phyloP scores from a whole-genome alignment of 2,329 filamentous ascomycete genomes.

The Ophiostoma himal-ulmi region DNA sequence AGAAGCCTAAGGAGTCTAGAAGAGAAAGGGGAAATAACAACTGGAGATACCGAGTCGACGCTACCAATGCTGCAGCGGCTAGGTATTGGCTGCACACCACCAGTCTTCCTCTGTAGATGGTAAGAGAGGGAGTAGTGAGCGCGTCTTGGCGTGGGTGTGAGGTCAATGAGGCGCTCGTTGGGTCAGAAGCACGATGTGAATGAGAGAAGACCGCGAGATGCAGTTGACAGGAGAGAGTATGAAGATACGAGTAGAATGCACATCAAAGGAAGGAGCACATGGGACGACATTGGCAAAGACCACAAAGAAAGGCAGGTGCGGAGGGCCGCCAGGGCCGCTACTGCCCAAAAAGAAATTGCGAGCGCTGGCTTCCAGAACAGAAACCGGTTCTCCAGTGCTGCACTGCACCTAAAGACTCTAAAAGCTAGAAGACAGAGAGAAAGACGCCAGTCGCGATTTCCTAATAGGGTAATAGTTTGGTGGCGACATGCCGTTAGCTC shows the following conservation, averaged over 20 bases:
- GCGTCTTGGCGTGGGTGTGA: not conserved
- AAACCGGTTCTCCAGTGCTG: not conserved
- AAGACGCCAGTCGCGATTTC: slow-evolving; percentile 7
- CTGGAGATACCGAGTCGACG: slow-evolving; percentile 18
- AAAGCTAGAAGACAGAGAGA: not conserved
- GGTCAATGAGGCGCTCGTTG: not conserved
- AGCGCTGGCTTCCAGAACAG: not conserved
- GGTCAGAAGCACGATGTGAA: not conserved
- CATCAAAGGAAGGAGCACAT: not conserved
- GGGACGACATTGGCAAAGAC: not conserved
- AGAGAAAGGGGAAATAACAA: not conserved
- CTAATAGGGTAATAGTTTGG: slow-evolving; percentile 14
- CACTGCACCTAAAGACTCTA: not conserved
- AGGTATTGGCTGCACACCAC: not conserved
- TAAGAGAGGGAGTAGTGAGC: not conserved
- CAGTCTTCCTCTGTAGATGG: not conserved
- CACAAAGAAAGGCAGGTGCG: not conserved
- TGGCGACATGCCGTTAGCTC: slow-evolving; percentile 7
- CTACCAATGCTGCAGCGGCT: slow-evolving; percentile 16
- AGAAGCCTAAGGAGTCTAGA: not conserved
- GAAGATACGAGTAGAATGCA: not conserved
- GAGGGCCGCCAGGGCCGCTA: not conserved
- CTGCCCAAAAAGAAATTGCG: not conserved
- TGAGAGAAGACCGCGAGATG: not conserved
- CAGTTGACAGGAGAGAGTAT: not conserved